phyloP scores from a whole-genome alignment of 345 rosid species.

The Eutrema japonicum region DNA sequence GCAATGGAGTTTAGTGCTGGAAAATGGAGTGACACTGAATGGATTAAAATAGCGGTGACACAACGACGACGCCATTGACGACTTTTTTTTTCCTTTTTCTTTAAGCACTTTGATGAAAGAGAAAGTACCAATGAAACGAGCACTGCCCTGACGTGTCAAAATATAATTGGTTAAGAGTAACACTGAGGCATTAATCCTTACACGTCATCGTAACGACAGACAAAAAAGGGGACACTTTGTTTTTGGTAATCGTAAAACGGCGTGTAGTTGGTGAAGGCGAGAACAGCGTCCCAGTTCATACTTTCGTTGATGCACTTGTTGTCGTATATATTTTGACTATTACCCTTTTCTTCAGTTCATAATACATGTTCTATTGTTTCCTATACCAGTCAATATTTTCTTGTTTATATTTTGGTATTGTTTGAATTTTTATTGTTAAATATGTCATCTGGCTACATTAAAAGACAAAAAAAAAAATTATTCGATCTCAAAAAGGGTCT shows the following conservation, averaged over 20 bases:
- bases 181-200: neutral
- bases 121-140: constrained; percentile 21
- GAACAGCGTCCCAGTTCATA: constrained; percentile 6
- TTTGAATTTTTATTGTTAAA: too few species aligned
- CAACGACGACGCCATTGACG: constrained; percentile 43
- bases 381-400: too few species aligned
- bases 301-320: neutral
- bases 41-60: constrained; percentile 32
- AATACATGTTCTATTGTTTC: neutral
- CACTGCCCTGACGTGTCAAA: constrained; percentile 32
- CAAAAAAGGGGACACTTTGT: neutral
- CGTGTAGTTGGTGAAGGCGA: neutral
- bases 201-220: constrained; percentile 8
- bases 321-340: too few species aligned
- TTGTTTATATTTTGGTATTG: too few species aligned
- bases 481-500: too few species aligned
- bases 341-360: too few species aligned
- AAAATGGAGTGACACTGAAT: constrained; percentile 15
- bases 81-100: neutral
- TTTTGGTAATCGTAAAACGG: neutral
- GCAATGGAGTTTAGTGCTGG: constrained; percentile 10
- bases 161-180: neutral
- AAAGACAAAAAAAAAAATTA: too few species aligned
- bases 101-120: constrained; percentile 20
- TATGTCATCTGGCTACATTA: too few species aligned